A percentile compares a stretch with the other conserved stretches of the same genome.
Evolutionary conservation across 1,139 yeast genomes (phyloP).

Genomic region (Hanseniaspora sp.): DNA sequence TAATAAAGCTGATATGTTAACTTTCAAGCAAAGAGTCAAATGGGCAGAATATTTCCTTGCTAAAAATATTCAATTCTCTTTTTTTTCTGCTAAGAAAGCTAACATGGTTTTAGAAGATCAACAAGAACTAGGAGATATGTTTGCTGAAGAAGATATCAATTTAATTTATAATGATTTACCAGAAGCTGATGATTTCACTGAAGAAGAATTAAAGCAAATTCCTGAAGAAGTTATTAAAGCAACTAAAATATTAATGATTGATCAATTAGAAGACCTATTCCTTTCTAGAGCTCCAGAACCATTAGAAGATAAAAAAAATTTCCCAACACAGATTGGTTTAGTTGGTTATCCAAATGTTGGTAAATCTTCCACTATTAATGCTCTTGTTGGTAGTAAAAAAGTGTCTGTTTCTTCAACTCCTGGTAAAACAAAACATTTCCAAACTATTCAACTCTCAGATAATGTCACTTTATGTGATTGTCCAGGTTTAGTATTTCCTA

Average conservation of each 20-base stretch:
- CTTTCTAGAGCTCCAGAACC: constrained; percentile 70
- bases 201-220: constrained; percentile 34
- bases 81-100: constrained; percentile 84
- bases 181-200: constrained; percentile 31
- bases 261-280: constrained; percentile 74
- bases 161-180: constrained; percentile 29
- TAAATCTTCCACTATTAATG: constrained; percentile 91
- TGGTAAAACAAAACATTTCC: constrained; percentile 98
- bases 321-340: constrained; percentile 66
- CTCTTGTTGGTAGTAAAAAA: constrained; percentile 87
- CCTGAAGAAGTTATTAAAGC: constrained; percentile 40
- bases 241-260: constrained; percentile 64
- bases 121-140: constrained; percentile 32
- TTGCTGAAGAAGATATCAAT: constrained; percentile 26
- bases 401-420: constrained; percentile 98
- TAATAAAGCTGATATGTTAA: constrained; percentile 85
- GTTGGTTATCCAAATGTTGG: constrained; percentile 98
- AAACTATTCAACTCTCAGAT: constrained; percentile 78
- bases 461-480: constrained; percentile 89
- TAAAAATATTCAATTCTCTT: constrained; percentile 68
- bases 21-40: constrained; percentile 57
- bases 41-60: constrained; percentile 80
- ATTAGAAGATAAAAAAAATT: constrained; percentile 34
- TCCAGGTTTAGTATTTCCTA: constrained; percentile 98
- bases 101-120: constrained; percentile 57